Evolutionary conservation across 225 moss, liverwort and hornwort genomes (phyloP).

Genomic region (Thuidium tamariscinum): DNA sequence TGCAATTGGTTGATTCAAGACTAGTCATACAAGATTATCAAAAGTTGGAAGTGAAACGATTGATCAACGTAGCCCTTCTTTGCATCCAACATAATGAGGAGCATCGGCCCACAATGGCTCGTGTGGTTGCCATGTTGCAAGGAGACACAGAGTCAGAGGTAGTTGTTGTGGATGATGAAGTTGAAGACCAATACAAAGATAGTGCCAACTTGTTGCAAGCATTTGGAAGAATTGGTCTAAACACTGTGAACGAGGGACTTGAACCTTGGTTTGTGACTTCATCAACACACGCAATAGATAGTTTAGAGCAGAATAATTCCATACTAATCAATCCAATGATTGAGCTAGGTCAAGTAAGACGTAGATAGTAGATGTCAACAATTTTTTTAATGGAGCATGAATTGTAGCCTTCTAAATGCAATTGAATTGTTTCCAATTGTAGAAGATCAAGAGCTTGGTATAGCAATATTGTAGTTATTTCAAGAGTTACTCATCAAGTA

Average conservation of each 20-base stretch:
- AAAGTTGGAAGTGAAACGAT: background rate
- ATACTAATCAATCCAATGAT: background rate
- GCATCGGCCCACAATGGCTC: constrained; percentile 4
- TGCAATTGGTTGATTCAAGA: background rate
- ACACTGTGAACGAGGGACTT: background rate
- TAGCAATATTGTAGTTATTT: background rate
- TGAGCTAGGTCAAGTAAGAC: background rate
- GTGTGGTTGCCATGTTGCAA: constrained; percentile 16
- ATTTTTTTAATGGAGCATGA: background rate
- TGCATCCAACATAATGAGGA: background rate
- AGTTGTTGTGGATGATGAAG: background rate
- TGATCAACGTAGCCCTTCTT: constrained; percentile 1
- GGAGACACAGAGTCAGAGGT: background rate
- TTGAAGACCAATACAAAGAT: background rate
- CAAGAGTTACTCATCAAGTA: background rate
- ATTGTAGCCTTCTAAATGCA: too few relatives aligned
- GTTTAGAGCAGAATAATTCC: background rate
- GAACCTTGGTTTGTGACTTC: background rate
- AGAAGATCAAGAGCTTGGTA: background rate
- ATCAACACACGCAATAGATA: background rate
- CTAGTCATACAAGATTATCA: background rate
- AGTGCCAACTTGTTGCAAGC: background rate
- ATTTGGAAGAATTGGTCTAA: background rate
- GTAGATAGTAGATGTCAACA: background rate
- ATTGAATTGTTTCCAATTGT: background rate